Evolutionary conservation across 495 filamentous ascomycete genomes (phyloP).

Genomic region (Talaromyces thailandensis): DNA sequence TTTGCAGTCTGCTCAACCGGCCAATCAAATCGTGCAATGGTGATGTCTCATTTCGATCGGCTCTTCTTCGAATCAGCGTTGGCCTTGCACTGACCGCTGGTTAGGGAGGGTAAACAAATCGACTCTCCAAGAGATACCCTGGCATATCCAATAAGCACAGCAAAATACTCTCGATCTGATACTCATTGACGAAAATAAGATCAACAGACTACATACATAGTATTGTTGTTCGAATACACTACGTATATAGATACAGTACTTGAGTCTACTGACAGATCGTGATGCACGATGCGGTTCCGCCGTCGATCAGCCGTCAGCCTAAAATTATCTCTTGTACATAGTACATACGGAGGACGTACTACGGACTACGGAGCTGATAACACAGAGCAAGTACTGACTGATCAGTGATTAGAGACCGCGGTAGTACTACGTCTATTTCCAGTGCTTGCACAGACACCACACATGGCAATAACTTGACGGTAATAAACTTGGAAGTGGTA

Average conservation of each 20-base stretch:
- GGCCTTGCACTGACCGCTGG: neutral
- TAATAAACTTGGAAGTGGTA: neutral
- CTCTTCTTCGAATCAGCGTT: neutral
- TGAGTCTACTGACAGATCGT: slow-evolving; percentile 1
- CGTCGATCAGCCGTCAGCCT: slow-evolving; percentile 2
- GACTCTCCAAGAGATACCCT: neutral
- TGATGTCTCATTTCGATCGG: neutral
- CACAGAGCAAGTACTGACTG: neutral
- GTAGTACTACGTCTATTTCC: neutral
- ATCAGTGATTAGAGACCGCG: neutral
- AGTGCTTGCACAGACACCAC: neutral
- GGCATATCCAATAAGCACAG: neutral
- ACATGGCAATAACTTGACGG: neutral
- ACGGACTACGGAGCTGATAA: neutral
- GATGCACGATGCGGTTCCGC: slow-evolving; percentile 3
- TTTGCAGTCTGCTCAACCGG: neutral
- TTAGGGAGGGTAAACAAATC: neutral
- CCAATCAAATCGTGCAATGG: neutral
- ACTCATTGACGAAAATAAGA: neutral
- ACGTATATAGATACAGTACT: neutral
- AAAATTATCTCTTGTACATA: neutral
- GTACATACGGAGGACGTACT: too few relatives aligned
- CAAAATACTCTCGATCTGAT: neutral
- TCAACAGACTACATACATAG: neutral
- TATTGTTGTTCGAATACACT: too few relatives aligned